Evolutionary conservation across 2,329 filamentous ascomycete genomes (phyloP).

Genomic region (Curvularia eragrostidis): DNA sequence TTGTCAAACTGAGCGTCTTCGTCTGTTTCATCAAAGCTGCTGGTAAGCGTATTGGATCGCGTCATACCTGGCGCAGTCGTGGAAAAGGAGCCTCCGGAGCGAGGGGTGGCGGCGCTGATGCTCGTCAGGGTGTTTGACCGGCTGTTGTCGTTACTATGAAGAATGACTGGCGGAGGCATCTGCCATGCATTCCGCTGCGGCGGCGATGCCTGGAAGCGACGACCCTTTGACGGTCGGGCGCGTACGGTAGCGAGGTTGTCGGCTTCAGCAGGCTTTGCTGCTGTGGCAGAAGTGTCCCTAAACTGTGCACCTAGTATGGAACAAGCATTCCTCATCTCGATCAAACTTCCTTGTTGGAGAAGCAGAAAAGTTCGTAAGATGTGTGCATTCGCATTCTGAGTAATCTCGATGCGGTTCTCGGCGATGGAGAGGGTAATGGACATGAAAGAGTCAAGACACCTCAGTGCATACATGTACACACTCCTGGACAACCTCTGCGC

Average conservation of each 20-base stretch:
- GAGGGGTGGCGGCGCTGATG: slow-evolving; percentile 67
- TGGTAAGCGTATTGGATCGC: slow-evolving; percentile 59
- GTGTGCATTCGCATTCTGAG: slow-evolving; percentile 62
- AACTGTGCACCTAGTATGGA: slow-evolving; percentile 56
- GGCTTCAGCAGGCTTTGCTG: slow-evolving; percentile 30
- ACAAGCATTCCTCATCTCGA: slow-evolving; percentile 67
- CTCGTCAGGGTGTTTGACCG: slow-evolving; percentile 61
- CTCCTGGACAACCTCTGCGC: slow-evolving; percentile 46
- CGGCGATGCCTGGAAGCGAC: slow-evolving; percentile 43
- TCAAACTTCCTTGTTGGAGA: slow-evolving; percentile 63
- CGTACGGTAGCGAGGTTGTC: slow-evolving; percentile 39
- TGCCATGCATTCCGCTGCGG: slow-evolving; percentile 46
- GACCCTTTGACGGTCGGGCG: slow-evolving; percentile 37
- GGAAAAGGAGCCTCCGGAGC: slow-evolving; percentile 81
- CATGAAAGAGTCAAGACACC: slow-evolving; percentile 47
- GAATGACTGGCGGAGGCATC: slow-evolving; percentile 50
- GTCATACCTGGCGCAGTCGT: slow-evolving; percentile 59
- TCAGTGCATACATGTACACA: slow-evolving; percentile 45
- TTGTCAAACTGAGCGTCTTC: slow-evolving; percentile 83
- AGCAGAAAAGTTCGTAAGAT: slow-evolving; percentile 66
- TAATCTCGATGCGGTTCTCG: slow-evolving; percentile 55
- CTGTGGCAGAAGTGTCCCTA: slow-evolving; percentile 31
- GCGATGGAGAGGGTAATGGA: slow-evolving; percentile 46
- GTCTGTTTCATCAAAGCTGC: slow-evolving; percentile 68
- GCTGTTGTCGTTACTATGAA: slow-evolving; percentile 57